phyloP scores from a whole-genome alignment of 176 grass and related monocot species.

The Oryza longistaminata region DNA sequence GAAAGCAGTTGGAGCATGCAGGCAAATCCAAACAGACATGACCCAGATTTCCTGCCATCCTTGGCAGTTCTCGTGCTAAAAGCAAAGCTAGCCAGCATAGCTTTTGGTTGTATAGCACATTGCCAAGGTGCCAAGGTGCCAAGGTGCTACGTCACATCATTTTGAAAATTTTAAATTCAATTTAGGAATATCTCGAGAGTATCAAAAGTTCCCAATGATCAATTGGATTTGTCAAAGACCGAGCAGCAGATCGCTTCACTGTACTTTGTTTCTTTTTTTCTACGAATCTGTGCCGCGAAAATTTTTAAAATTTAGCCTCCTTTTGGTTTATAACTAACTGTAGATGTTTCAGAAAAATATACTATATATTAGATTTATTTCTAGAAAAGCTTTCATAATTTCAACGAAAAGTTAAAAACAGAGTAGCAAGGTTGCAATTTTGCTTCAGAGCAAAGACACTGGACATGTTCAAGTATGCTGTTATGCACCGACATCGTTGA shows the following conservation, averaged over 20 bases:
- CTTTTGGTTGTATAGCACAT: background rate
- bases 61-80: background rate
- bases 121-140: background rate
- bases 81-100: background rate
- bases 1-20: background rate
- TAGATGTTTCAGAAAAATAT: too few species aligned
- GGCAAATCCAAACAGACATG: background rate
- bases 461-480: conserved; percentile 12
- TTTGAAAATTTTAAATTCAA: conserved; percentile 12
- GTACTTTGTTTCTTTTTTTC: background rate
- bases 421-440: background rate
- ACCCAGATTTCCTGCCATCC: conserved; percentile 7
- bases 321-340: background rate
- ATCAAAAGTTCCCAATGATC: conserved; percentile 16
- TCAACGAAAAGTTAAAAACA: background rate
- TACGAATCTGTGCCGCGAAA: background rate
- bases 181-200: background rate
- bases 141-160: background rate
- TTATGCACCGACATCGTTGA: conserved; percentile 24
- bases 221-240: conserved; percentile 17
- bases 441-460: background rate
- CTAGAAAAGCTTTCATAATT: background rate
- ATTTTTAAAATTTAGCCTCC: background rate
- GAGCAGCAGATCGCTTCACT: background rate
- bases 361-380: background rate